These are phyloP conservation scores for Pleomassaria siparia DNA, from an alignment of 2,329 filamentous ascomycete species.

Conservation along the genomic window DNA sequence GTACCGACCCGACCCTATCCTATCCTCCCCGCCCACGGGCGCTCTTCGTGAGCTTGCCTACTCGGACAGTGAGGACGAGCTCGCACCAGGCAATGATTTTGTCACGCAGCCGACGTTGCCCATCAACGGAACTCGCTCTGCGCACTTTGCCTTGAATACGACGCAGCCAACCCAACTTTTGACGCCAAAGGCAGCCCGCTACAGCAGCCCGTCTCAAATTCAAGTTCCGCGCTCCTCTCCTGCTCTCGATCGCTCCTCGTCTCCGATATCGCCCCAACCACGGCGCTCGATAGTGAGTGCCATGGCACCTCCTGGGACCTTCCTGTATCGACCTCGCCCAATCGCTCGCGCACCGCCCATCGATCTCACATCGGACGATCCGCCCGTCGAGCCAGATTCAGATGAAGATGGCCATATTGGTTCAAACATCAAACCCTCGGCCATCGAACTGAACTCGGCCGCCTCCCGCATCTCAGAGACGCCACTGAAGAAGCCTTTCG, in stretches of 20 bases:
- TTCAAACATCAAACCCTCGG: slow-evolving; percentile 64
- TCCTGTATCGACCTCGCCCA: slow-evolving; percentile 59
- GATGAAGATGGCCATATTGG: slow-evolving; percentile 54
- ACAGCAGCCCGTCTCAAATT: slow-evolving; percentile 50
- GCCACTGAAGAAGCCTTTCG: slow-evolving; percentile 33
- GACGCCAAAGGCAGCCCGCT: slow-evolving; percentile 39
- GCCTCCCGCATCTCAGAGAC: slow-evolving; percentile 34
- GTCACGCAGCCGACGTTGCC: slow-evolving; percentile 43
- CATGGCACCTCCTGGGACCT: slow-evolving; percentile 76
- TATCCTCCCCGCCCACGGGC: slow-evolving; percentile 34
- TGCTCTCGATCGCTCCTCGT: slow-evolving; percentile 44
- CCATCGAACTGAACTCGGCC: slow-evolving; percentile 45
- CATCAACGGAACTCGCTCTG: slow-evolving; percentile 27
- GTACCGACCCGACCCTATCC: slow-evolving; percentile 37
- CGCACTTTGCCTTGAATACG: slow-evolving; percentile 43
- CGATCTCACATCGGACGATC: slow-evolving; percentile 50
- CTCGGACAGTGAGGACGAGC: slow-evolving; percentile 49
- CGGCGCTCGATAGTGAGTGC: slow-evolving; percentile 53
- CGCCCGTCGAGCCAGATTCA: slow-evolving; percentile 51
- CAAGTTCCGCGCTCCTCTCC: slow-evolving; percentile 93
- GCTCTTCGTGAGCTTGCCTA: neutral
- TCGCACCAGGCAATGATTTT: slow-evolving; percentile 49
- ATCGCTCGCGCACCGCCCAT: slow-evolving; percentile 44
- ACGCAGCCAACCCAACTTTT: slow-evolving; percentile 65
- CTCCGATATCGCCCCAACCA: slow-evolving; percentile 36